Percentiles rank a stretch among this genome's conserved stretches.
These are phyloP conservation scores for Rhodotorula sp. DNA, from an alignment of 1,284 basidiomycete genomes.

Conservation along the genomic window DNA sequence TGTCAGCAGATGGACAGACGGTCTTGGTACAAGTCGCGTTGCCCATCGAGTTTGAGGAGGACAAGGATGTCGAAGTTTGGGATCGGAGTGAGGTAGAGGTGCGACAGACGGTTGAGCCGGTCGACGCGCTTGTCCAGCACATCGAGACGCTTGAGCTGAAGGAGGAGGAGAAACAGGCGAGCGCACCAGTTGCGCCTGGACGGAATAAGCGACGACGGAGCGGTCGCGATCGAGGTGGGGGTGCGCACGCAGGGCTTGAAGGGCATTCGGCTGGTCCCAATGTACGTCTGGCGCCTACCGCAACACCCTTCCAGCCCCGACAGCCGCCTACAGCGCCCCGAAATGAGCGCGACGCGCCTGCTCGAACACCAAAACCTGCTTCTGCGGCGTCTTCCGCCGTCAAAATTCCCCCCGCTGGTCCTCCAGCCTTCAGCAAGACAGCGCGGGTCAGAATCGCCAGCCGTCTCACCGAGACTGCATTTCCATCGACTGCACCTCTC, in stretches of 20 bases:
- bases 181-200: background rate
- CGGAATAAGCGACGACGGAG: background rate
- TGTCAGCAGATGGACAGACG: background rate
- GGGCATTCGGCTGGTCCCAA: too few relatives aligned
- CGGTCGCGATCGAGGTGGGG: background rate
- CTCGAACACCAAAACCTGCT: background rate
- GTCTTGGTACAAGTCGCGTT: constrained; percentile 21
- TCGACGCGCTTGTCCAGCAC: background rate
- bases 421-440: background rate
- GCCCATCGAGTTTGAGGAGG: constrained; percentile 28
- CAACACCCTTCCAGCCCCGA: background rate
- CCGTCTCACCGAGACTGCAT: background rate
- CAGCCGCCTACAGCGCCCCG: too few relatives aligned
- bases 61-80: constrained; percentile 20
- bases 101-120: background rate
- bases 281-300: background rate
- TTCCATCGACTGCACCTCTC: background rate
- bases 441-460: constrained; percentile 13
- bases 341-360: background rate
- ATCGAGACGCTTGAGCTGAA: background rate
- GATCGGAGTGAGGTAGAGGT: constrained; percentile 10
- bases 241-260: background rate
- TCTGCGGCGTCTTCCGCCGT: background rate
- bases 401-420: background rate
- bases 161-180: background rate